A percentile compares a stretch with the other conserved stretches of the same genome.
Evolutionary conservation across 495 filamentous ascomycete species (phyloP).

Genomic region (Annulohypoxylon nitens): DNA sequence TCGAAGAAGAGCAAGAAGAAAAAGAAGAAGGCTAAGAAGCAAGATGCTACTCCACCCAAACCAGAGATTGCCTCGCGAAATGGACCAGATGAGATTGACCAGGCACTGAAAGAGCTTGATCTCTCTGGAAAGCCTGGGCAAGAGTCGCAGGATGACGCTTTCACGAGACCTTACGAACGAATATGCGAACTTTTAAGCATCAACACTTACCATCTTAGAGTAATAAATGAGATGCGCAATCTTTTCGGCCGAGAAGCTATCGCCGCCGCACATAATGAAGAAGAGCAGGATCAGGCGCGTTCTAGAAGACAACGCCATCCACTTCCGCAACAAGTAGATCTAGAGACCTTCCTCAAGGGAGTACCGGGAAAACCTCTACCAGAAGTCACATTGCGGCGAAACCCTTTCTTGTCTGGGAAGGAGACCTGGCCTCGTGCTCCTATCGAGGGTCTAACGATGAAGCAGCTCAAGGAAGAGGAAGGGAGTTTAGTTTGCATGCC

Average conservation of each 20-base stretch:
- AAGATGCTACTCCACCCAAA: slow-evolving; percentile 23
- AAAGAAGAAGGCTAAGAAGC: slow-evolving; percentile 65
- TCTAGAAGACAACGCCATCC: slow-evolving; percentile 61
- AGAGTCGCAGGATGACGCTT: slow-evolving; percentile 22
- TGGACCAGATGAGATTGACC: slow-evolving; percentile 84
- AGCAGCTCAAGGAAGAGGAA: slow-evolving; percentile 66
- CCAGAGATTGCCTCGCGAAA: slow-evolving; percentile 47
- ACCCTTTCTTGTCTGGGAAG: slow-evolving; percentile 89
- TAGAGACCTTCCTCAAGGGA: slow-evolving; percentile 78
- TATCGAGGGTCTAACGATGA: slow-evolving; percentile 88
- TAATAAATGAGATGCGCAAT: slow-evolving; percentile 91
- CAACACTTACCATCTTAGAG: slow-evolving; percentile 84
- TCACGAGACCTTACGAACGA: slow-evolving; percentile 50
- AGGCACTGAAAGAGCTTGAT: slow-evolving; percentile 75
- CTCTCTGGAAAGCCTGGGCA: slow-evolving; percentile 45
- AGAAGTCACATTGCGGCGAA: slow-evolving; percentile 77
- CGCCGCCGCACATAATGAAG: slow-evolving; percentile 69
- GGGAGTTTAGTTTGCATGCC: slow-evolving; percentile 45
- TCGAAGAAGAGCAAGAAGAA: slow-evolving; percentile 73
- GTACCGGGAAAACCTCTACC: slow-evolving; percentile 73
- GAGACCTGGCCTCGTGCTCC: slow-evolving; percentile 89
- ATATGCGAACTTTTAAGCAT: slow-evolving; percentile 75
- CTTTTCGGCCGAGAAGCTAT: slow-evolving; percentile 88
- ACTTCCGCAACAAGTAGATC: slow-evolving; percentile 68
- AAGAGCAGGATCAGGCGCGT: slow-evolving; percentile 62